Evolutionary conservation across 192 early-diverging fungal species (phyloP), one percentile per base, ranked within the genome.

Genomic region (Dimargaris verticillata): DNA sequence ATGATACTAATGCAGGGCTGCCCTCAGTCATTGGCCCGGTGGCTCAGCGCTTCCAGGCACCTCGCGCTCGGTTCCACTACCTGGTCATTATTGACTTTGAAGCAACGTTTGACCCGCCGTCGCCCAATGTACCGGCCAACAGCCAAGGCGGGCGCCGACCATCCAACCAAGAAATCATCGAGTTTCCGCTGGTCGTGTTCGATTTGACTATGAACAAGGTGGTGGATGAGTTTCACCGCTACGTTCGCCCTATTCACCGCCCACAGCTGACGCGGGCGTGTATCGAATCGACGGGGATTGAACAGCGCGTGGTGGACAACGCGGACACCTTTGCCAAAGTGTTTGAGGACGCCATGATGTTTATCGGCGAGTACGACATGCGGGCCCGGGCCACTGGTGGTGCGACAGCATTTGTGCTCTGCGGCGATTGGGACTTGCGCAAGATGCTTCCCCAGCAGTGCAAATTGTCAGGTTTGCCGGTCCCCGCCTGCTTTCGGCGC

Each of bases 401-500:
- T 42, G 59, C 70, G 25, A 46, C 63, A 11, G 44, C 67, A 15
- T 69, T 76, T 45, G 72, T 76, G 41, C 73, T 70, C 17, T 76
- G 73, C 48, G 74, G 74, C 13, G 70, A 76, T 64, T 76, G 74
- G 73, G 74, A 76, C 54, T 54, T 76, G 45, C 45, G 69, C 43
- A 65, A 33, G 11, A 75, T 76, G 73, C 62, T 76, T 0, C 69
- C 63, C 18, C 12, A 51, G 15, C 73, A 76, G 63, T 61, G 64
- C n/a, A 28, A 52, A 6, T 25, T 48, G 47, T 41, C 20, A 25
- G n/a, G 61, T 1, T 1, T 44, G 10, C 20, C 17, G 3, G 63
- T 55, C 43, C 60, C 72, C n/a, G 22, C 45, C 3, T 47, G 58
- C 11, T 64, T 75, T 41, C 58, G 45, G 12, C 62, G 53, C 18